Conservation (phyloP, 2,329 filamentous ascomycete genomes). For the Alternaria sp. region DNA sequence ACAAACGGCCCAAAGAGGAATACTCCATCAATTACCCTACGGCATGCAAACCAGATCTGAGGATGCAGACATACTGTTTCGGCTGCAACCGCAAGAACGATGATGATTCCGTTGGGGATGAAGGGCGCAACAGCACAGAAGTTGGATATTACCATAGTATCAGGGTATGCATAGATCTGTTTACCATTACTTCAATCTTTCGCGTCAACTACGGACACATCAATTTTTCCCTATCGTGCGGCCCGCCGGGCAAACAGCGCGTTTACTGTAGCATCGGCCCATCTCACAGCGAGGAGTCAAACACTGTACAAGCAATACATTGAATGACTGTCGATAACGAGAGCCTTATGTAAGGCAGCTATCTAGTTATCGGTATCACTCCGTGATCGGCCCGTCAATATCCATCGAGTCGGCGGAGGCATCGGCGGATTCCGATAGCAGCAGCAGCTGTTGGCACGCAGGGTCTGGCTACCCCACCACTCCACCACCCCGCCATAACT, state of each 20-base stretch:
- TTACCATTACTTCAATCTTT: background rate
- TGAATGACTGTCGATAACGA: background rate
- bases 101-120: background rate
- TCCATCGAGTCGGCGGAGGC: background rate
- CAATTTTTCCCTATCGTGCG: background rate
- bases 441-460: slow-evolving; percentile 3
- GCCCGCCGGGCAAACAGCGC: background rate
- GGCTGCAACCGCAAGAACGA: background rate
- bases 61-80: background rate
- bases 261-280: background rate
- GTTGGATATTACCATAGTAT: slow-evolving; percentile 9
- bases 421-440: slow-evolving; percentile 23
- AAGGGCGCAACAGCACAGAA: background rate
- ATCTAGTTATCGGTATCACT: slow-evolving; percentile 10
- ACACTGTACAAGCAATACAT: background rate
- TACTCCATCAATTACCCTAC: background rate
- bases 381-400: slow-evolving; percentile 21
- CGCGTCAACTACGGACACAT: background rate
- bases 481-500: slow-evolving; percentile 15
- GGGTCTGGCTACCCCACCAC: slow-evolving; percentile 26
- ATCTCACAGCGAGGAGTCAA: background rate
- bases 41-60: background rate
- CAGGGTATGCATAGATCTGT: slow-evolving; percentile 6
- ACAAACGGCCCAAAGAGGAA: background rate
- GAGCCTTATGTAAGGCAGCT: background rate